phyloP scores from a whole-genome alignment of 2,329 filamentous ascomycete species.

The Neospermospora avenae region DNA sequence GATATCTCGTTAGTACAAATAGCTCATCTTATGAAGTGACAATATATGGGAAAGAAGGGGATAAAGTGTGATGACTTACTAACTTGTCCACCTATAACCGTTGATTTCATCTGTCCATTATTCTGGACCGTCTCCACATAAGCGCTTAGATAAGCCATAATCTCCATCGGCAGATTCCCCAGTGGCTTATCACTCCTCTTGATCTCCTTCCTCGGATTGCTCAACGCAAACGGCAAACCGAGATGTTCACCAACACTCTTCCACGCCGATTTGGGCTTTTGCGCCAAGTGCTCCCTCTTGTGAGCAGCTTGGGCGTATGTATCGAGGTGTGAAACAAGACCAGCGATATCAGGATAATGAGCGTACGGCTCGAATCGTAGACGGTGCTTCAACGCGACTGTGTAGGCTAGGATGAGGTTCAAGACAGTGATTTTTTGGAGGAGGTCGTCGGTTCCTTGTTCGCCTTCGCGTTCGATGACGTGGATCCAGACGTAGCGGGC shows the following conservation, averaged over 20 bases:
- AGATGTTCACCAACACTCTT: conserved; percentile 70
- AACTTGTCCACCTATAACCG: conserved; percentile 30
- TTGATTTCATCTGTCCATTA: conserved; percentile 38
- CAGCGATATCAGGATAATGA: conserved; percentile 69
- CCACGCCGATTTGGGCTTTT: conserved; percentile 39
- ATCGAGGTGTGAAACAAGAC: conserved; percentile 69
- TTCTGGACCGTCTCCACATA: conserved; percentile 26
- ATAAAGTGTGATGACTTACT: background rate
- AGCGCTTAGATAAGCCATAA: conserved; percentile 65
- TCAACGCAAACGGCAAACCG: conserved; percentile 71
- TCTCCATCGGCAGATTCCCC: conserved; percentile 78
- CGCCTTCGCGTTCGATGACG: conserved; percentile 52
- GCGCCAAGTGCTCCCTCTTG: conserved; percentile 40
- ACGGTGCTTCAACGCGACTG: conserved; percentile 73
- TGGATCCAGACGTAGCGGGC: conserved; percentile 84
- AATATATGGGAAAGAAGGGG: conserved; percentile 36
- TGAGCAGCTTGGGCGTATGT: conserved; percentile 65
- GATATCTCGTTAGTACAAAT: background rate
- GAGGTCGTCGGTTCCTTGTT: conserved; percentile 60
- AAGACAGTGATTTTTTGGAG: conserved; percentile 64
- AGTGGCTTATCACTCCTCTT: conserved; percentile 70
- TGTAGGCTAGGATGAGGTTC: conserved; percentile 75
- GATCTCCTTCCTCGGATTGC: conserved; percentile 74
- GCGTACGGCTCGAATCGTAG: conserved; percentile 81
- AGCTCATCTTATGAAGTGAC: too few relatives aligned